These are phyloP conservation scores for Diaporthe australafricana DNA, from an alignment of 2,329 filamentous ascomycete genomes.

Conservation along the genomic window DNA sequence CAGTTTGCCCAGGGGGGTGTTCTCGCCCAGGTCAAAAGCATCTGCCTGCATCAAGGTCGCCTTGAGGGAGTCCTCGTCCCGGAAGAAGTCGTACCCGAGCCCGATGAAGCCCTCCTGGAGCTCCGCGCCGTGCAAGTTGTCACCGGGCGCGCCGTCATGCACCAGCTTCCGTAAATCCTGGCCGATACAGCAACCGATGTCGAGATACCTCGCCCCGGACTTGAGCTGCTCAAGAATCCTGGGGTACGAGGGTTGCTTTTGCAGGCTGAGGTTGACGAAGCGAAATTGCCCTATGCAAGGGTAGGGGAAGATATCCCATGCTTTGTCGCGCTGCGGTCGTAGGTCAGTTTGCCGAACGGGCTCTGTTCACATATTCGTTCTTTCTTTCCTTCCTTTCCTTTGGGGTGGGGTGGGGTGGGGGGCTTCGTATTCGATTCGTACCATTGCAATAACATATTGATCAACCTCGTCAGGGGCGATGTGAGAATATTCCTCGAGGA, in stretches of 20 bases:
- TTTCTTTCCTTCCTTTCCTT: too few relatives aligned
- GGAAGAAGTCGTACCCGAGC: constrained; percentile 51
- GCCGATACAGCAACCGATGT: constrained; percentile 58
- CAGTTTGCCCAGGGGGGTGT: constrained; percentile 38
- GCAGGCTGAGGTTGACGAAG: constrained; percentile 52
- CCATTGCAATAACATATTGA: constrained; percentile 39
- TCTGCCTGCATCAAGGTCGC: constrained; percentile 42
- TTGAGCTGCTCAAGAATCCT: constrained; percentile 44
- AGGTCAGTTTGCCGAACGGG: not conserved
- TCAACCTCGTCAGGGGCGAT: constrained; percentile 41
- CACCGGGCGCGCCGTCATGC: constrained; percentile 50
- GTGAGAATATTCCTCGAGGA: constrained; percentile 42
- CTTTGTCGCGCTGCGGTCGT: constrained; percentile 48
- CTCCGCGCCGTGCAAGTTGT: constrained; percentile 53
- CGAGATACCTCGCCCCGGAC: constrained; percentile 47
- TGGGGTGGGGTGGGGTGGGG: too few relatives aligned
- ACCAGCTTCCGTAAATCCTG: constrained; percentile 58
- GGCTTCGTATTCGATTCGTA: too few relatives aligned
- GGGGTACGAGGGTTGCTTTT: constrained; percentile 45
- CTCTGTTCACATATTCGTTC: too few relatives aligned
- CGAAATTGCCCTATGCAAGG: constrained; percentile 53
- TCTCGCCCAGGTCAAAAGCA: constrained; percentile 41
- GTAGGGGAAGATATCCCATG: constrained; percentile 52
- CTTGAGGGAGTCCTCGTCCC: constrained; percentile 42
- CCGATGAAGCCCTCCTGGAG: constrained; percentile 48